These are phyloP conservation scores for Collybiopsis luxurians DNA, from an alignment of 768 basidiomycete genomes.

Conservation along the genomic window DNA sequence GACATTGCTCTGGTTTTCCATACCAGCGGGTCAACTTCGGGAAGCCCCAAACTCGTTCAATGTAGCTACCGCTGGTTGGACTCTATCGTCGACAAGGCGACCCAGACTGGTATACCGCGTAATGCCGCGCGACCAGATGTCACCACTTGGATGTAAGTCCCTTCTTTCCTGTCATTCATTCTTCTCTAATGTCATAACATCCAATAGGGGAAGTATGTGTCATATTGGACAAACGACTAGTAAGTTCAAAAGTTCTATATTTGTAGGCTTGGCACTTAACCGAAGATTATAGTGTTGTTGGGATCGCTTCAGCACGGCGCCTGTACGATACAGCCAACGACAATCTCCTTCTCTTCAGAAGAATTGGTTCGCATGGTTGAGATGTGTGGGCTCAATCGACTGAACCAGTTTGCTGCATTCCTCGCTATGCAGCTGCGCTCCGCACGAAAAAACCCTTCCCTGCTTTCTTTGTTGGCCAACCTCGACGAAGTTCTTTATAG, in stretches of 20 bases:
- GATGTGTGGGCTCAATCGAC: conserved; percentile 49
- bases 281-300: conserved; percentile 35
- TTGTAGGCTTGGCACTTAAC: conserved; percentile 13
- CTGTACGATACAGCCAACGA: conserved; percentile 57
- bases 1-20: conserved; percentile 64
- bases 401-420: conserved; percentile 57
- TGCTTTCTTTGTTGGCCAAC: conserved; percentile 40
- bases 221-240: conserved; percentile 58
- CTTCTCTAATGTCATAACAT: background rate
- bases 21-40: conserved; percentile 82
- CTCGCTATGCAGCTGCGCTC: conserved; percentile 46
- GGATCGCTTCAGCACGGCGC: conserved; percentile 53
- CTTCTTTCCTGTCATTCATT: background rate
- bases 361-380: conserved; percentile 53
- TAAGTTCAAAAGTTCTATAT: conserved; percentile 24
- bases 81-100: conserved; percentile 59
- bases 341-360: conserved; percentile 48
- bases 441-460: conserved; percentile 41
- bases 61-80: conserved; percentile 68
- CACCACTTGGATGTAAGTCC: conserved; percentile 61
- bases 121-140: conserved; percentile 60
- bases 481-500: conserved; percentile 50
- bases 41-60: conserved; percentile 76
- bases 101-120: conserved; percentile 45
- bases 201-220: conserved; percentile 52